Base-by-base conservation (phyloP, 371 early-diverging fungal genomes). In the Phascolomyces articulosus region DNA sequence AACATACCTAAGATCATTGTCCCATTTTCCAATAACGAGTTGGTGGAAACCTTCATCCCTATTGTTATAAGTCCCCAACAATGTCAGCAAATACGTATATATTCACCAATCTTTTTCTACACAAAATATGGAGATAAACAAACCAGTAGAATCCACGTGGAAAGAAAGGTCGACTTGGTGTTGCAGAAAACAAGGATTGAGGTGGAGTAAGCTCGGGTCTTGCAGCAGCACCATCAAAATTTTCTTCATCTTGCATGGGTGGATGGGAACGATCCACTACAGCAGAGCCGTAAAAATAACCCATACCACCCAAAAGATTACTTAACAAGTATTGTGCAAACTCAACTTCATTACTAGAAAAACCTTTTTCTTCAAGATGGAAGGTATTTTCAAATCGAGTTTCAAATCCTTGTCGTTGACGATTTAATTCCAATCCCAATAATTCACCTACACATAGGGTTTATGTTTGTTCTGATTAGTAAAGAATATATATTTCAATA, bases 1-100 rank as follows among this genome's bases (percentile, higher is more conserved):
- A 18, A 24, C 3, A 18, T 69, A 82, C 83, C 84, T 84, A 9
- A 97, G 77, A 65, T 94, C 95, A 60, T 88, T 90, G 65, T 98
- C 96, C 93, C 95, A 98, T 59, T 85, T 84, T 0, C 93, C 91
- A 60, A 98, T 83, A 18, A 98, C 64, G 3, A 92, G 79, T 68
- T 94, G 91, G 63, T 96, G 96, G 78, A 97, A 98, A 0, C 98
- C 98, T 75, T 96, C 96, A 70, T 98, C 98, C 94, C 87, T 87
- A 60, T 18, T 16, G 31, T 44, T 18, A n/a, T n/a, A n/a, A n/a
- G n/a, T n/a, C n/a, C n/a, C n/a, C n/a, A n/a, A n/a, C n/a, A n/a
- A n/a, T n/a, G n/a, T n/a, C n/a, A n/a, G n/a, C n/a, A n/a, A n/a
- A n/a, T n/a, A n/a, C n/a, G n/a, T n/a, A n/a, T n/a, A n/a, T n/a